Percentiles rank a stretch among this genome's conserved stretches.
These are phyloP conservation scores for Calendula officinalis DNA, from an alignment of 129 eudicot genomes.

Conservation along the genomic window DNA sequence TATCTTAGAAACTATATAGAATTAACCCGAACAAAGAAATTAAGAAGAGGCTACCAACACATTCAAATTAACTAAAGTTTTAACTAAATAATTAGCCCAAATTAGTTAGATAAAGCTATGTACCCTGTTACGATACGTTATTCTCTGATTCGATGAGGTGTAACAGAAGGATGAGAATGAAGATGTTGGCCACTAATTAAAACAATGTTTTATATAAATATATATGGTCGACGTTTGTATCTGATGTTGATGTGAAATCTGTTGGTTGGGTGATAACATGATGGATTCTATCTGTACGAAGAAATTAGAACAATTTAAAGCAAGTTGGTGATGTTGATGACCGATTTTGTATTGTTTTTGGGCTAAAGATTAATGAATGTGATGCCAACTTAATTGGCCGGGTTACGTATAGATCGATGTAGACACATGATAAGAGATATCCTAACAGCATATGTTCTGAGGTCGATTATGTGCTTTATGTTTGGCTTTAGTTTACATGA, in stretches of 20 bases:
- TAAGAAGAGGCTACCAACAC: not conserved
- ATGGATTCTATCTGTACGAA: not conserved
- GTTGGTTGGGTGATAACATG: conserved; percentile 8
- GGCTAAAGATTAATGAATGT: conserved; percentile 5
- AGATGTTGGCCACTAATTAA: conserved; percentile 16
- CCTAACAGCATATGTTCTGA: conserved; percentile 20
- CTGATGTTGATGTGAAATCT: conserved; percentile 25
- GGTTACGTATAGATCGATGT: not conserved
- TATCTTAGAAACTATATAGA: too few relatives aligned
- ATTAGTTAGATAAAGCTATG: not conserved
- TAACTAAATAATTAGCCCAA: not conserved
- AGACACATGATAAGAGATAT: conserved; percentile 22
- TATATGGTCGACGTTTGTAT: not conserved
- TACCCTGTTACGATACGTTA: not conserved
- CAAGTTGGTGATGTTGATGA: conserved; percentile 17
- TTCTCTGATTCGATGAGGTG: not conserved
- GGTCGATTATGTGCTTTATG: conserved; percentile 13
- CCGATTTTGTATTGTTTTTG: not conserved
- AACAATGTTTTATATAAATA: not conserved
- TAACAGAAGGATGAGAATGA: conserved; percentile 16
- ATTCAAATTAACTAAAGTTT: not conserved
- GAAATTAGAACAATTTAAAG: not conserved
- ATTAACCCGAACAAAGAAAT: too few relatives aligned
- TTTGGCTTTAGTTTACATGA: not conserved
- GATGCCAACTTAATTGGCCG: not conserved